A percentile compares a stretch with the other conserved stretches of the same genome.
Evolutionary conservation across 2,329 filamentous ascomycete species (phyloP).

Genomic region (Ceratocystis ficicola): DNA sequence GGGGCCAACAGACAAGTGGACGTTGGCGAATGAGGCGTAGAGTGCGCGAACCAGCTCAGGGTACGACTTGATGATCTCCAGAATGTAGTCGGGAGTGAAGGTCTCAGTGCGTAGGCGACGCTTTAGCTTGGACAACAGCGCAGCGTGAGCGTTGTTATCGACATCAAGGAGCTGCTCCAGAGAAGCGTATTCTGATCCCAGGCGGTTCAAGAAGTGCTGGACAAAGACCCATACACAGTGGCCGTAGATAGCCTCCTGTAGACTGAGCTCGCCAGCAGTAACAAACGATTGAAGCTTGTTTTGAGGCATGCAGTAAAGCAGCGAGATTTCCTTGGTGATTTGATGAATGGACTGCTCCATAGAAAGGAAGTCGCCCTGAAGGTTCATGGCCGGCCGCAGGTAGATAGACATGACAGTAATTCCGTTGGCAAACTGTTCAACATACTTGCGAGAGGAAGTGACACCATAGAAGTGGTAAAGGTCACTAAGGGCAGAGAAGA

Average conservation of each 20-base stretch:
- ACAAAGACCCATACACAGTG: constrained; percentile 97
- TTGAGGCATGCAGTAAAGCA: constrained; percentile 94
- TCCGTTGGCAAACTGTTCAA: constrained; percentile 97
- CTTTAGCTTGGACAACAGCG: constrained; percentile 87
- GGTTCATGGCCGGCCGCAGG: constrained; percentile 57
- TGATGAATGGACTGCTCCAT: constrained; percentile 94
- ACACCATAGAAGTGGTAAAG: constrained; percentile 98
- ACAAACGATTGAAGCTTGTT: constrained; percentile 93
- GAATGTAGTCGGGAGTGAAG: constrained; percentile 95
- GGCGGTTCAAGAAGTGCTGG: constrained; percentile 92
- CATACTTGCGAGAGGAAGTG: constrained; percentile 91
- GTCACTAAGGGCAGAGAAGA: constrained; percentile 92
- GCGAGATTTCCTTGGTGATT: constrained; percentile 95
- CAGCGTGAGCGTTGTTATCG: constrained; percentile 72
- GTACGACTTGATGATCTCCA: constrained; percentile 89
- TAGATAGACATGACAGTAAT: constrained; percentile 97
- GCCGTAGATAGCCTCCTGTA: constrained; percentile 94
- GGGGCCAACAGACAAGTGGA: constrained; percentile 52
- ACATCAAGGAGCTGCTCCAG: constrained; percentile 67
- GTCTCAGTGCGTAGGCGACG: constrained; percentile 89
- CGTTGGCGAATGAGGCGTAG: constrained; percentile 82
- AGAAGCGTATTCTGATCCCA: constrained; percentile 84
- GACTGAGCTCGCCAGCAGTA: constrained; percentile 68
- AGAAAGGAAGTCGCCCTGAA: constrained; percentile 52
- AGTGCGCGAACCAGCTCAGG: constrained; percentile 74